Evolutionary conservation across 2,329 filamentous ascomycete genomes (phyloP), one percentile per base, ranked within the genome.

Genomic region (Penicillium olsonii): DNA sequence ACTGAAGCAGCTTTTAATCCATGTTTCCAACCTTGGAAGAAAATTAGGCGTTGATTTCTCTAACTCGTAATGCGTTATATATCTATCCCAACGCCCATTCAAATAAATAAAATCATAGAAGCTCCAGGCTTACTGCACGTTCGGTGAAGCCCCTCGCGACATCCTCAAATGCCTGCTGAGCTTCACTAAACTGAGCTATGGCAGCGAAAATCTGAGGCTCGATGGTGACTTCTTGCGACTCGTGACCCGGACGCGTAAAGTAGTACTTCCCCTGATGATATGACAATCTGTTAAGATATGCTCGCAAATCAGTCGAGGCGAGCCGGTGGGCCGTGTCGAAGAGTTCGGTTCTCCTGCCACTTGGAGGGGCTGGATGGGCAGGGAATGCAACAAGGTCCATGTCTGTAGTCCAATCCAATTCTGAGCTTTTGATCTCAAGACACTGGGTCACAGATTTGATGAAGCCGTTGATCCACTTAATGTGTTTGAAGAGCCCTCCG

Each of bases 281-380:
- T 18, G 73, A 72, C 80, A 80, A 83, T 27, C 74, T 76, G 1
- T 66, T 64, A 15, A 83, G 57, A 34, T 73, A 72, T 1, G 72
- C 62, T 29, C 70, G 61, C 3, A 83, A 59, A 20, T 78, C 75
- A 27, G 70, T 71, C 2, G 65, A 64, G 3, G 72, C 67, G 33
- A 71, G 68, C 5, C 50, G 45, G 47, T 67, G 64, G 18, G 68
- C 53, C 3, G 45, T 45, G 15, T 37, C 11, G 5, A 60, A 34
- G 9, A 61, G 50, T 4, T 52, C 42, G 2, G 56, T 50, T 48
- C 34, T 66, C 57, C 8, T 50, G 37, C 38, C 62, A 61, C 45
- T 63, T 47, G 29, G 48, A 17, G 14, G 12, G 5, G 17, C 10
- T 5, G 37, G 18, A 2, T n/a, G 27, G 1, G 42, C 37, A n/a